phyloP scores from a whole-genome alignment of 345 rosid genomes.

The Rhodamnia argentea region DNA sequence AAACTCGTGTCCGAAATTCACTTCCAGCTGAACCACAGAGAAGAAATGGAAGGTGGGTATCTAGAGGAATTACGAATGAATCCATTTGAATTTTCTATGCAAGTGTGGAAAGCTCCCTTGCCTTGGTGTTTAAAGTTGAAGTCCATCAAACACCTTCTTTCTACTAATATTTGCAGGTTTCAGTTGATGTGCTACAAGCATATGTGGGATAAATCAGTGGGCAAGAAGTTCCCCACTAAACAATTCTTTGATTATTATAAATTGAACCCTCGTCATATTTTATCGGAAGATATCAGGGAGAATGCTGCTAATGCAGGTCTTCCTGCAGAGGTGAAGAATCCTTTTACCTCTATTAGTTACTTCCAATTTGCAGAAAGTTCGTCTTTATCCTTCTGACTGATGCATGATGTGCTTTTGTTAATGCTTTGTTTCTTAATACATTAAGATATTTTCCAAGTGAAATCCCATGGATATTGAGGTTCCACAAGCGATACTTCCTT shows the following conservation, averaged over 20 bases:
- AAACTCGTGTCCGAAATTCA: conserved; percentile 47
- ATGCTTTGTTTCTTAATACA: not conserved
- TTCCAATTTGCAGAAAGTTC: not conserved
- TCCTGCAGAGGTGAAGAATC: conserved; percentile 41
- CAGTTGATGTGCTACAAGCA: conserved; percentile 82
- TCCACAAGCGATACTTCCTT: too few species aligned
- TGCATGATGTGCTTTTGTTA: not conserved
- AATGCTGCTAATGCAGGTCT: conserved; percentile 34
- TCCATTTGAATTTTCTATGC: not conserved
- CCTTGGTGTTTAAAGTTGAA: not conserved
- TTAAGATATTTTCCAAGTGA: not conserved
- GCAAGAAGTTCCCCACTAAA: conserved; percentile 30
- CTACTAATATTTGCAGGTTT: conserved; percentile 33
- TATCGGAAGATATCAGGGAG: conserved; percentile 56
- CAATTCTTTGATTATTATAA: conserved; percentile 51
- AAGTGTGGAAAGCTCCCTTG: not conserved
- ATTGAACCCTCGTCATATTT: conserved; percentile 26
- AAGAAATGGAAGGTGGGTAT: conserved; percentile 62
- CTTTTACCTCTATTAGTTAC: not conserved
- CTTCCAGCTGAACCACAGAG: conserved; percentile 73
- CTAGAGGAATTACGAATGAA: not conserved
- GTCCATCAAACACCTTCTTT: not conserved
- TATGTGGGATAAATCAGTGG: conserved; percentile 62
- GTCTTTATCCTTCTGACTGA: not conserved
- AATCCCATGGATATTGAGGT: too few species aligned